Percentiles rank a stretch among this genome's conserved stretches.
These are phyloP conservation scores for Kwoniella sp. DNA, from an alignment of 768 basidiomycete species.

Conservation along the genomic window DNA sequence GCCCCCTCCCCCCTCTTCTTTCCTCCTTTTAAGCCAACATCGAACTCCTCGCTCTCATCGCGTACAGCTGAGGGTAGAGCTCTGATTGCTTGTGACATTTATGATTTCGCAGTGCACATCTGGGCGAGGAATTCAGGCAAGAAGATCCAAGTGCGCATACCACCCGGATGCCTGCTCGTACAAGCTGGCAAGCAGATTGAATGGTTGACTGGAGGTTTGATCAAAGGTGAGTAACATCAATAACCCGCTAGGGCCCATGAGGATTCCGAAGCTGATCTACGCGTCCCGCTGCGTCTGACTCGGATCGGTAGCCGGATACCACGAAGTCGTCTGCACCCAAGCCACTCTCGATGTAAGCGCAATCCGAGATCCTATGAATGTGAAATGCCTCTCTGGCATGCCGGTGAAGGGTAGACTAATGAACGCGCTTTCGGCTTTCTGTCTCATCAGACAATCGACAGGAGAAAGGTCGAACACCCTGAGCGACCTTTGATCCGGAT, in stretches of 20 bases:
- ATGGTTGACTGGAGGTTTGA: conserved; percentile 69
- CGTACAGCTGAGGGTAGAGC: no score
- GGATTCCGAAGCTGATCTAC: no score
- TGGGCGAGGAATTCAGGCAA: conserved; percentile 95
- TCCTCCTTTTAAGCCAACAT: no score
- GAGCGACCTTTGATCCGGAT: conserved; percentile 90
- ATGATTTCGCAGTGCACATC: conserved; percentile 71
- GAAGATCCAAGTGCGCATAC: conserved; percentile 83
- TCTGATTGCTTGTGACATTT: neutral
- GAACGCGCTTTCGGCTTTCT: neutral
- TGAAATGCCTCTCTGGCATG: neutral
- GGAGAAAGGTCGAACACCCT: conserved; percentile 65
- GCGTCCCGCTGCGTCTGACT: no score
- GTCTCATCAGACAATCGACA: conserved; percentile 58
- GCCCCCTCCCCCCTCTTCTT: no score
- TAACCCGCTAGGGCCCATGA: neutral
- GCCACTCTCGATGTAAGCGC: conserved; percentile 68
- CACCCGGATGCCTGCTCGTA: conserved; percentile 78
- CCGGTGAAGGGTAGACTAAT: neutral
- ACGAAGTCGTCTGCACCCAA: conserved; percentile 89
- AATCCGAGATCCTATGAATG: neutral
- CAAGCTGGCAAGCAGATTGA: conserved; percentile 97
- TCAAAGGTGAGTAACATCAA: conserved; percentile 60
- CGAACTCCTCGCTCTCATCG: no score
- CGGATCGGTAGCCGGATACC: conserved; percentile 80